Evolutionary conservation across 2,329 filamentous ascomycete species (phyloP), one percentile per base, ranked within the genome.

Genomic region (Phaeosphaeria sp.): DNA sequence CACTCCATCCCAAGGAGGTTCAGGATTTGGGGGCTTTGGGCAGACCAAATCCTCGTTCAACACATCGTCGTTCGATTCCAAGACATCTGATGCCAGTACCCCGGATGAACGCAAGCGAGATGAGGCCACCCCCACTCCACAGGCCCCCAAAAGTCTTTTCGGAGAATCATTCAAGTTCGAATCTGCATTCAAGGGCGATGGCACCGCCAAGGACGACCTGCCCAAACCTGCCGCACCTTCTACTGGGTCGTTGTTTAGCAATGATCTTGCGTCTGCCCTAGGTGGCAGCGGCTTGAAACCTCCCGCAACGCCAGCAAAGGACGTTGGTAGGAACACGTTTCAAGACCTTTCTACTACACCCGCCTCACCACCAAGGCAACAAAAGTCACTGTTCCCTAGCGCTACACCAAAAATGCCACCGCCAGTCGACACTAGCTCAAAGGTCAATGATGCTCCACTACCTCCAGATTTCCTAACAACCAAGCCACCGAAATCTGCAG

Each of bases 101-200:
- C 58, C 66, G 49, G 63, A 71, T 47, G 67, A 65, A 30, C 64
- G 72, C 36, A 65, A 68, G 46, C 64, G 74, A 39, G 71, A 76
- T n/a, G 74, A 75, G 50, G 68, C 68, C 33, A 75, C 74, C 51
- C 73, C 76, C 33, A 77, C 74, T 18, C 69, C 73, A 6, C 71
- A 74, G 56, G 44, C 59, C 47, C 55, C 67, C 36, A 61, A 69
- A 50, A 72, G 72, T 30, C 57, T 78, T 6, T 77, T 75, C 36
- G 73, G 73, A 52, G 68, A 66, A 17, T 83, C 85, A 0, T 92
- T 92, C 77, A 89, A 90, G 65, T 80, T 92, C 17, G 84, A 84
- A 41, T 88, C 86, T 27, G 88, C 85, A 1, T 92, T 92, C 78
- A 87, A 88, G 67, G 82, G 83, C 9, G 89, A 91, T 63, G 83